phyloP scores from a whole-genome alignment of 345 rosid genomes.

The Firmiana major region DNA sequence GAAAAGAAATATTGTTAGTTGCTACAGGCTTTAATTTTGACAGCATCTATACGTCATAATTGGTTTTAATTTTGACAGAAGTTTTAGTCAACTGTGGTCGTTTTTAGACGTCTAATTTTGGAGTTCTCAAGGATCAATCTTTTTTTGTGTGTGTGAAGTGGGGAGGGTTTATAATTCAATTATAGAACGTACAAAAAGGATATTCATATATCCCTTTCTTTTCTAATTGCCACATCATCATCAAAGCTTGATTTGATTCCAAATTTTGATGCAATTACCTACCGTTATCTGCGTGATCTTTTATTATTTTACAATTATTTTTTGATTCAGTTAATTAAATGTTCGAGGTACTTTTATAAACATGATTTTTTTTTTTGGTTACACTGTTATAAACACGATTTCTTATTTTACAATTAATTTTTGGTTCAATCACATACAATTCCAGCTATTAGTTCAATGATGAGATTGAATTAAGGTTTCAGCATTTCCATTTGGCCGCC shows the following conservation, averaged over 20 bases:
- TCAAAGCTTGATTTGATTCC: background rate
- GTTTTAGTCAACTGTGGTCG: too few relatives aligned
- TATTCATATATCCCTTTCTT: conserved; percentile 18
- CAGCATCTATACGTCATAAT: background rate
- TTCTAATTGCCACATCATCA: background rate
- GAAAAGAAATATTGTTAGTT: background rate
- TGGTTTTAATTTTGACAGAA: background rate
- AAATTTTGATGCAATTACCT: background rate
- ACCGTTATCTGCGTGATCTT: too few relatives aligned
- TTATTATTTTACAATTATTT: background rate
- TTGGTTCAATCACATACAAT: too few relatives aligned
- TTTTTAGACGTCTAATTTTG: too few relatives aligned
- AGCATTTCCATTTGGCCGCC: too few relatives aligned
- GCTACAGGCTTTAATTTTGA: background rate
- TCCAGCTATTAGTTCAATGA: too few relatives aligned
- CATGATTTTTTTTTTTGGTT: too few relatives aligned
- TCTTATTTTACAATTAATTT: too few relatives aligned
- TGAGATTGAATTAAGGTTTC: too few relatives aligned
- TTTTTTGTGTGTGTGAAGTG: background rate
- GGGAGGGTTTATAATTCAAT: conserved; percentile 4
- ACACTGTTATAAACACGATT: too few relatives aligned
- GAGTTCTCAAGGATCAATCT: too few relatives aligned
- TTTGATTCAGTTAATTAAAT: conserved; percentile 14
- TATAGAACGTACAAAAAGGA: background rate
- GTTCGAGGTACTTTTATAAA: too few relatives aligned